Base-by-base conservation (phyloP, 2,329 filamentous ascomycete genomes). In the Sarocladium strictum region DNA sequence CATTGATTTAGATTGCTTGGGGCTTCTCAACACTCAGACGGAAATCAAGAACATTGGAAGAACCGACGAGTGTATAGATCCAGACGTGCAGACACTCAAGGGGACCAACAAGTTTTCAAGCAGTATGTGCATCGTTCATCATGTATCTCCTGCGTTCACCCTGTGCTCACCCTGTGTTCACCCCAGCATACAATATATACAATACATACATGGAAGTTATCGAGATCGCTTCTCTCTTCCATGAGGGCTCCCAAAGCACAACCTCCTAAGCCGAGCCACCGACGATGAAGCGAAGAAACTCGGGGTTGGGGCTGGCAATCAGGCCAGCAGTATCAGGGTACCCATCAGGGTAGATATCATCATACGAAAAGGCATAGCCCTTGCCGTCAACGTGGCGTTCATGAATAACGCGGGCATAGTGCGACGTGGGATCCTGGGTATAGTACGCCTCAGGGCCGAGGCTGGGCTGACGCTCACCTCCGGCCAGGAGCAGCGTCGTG, bases 351-450 rank as follows among this genome's bases (percentile, higher is more conserved):
- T 81, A 79, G 17, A 88, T 84, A 63, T 88, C 85, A 61, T 88
- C 85, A 60, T 86, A 88, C 0, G 85, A 75, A 62, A 87, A 88
- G 0, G 81, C 79, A 63, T 88, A 88, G 0, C 85, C 85, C 43
- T 73, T 70, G 1, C 77, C 76, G 63, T 86, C 82, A 3, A 76
- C 63, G 67, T 85, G 81, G 51, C 80, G 74, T 35, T 75, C 67
- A 65, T 87, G 85, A 2, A 87, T 75, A 37, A 87, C 72, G 9
- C 80, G 72, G 27, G 79, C 71, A 63, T 85, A 87, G 63, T 86
- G 83, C 60, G 69, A 74, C 11, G 75, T 76, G 0, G 75, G 72
- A 45, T 67, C 59, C n/a, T 26, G 56, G 2, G 63, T 65, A 63
- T 82, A 81, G 65, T 80, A 81, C 24, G 56, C 55, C n/a, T 60